Percentiles rank a stretch among this genome's conserved stretches.
Conservation (phyloP, 139 green algal genomes). For the Choricystis sp. region DNA sequence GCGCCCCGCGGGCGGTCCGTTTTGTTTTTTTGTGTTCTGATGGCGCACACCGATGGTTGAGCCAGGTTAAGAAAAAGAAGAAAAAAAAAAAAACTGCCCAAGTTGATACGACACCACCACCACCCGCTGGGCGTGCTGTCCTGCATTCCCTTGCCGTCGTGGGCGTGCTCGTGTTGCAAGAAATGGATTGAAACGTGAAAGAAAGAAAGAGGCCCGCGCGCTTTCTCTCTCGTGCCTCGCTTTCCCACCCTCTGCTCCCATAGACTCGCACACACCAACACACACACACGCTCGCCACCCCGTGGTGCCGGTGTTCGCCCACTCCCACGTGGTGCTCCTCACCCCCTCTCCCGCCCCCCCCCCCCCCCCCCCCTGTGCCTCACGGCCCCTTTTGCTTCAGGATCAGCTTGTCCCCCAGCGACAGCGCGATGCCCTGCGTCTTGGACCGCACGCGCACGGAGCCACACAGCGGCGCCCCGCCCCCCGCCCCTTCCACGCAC, state of each 20-base stretch:
- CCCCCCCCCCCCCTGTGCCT: background rate
- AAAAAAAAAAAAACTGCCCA: no score
- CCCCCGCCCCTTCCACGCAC: slow-evolving; percentile 60
- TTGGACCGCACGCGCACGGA: slow-evolving; percentile 15
- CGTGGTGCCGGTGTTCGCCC: background rate
- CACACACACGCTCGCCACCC: background rate
- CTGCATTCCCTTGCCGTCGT: no score
- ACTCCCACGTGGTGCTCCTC: background rate
- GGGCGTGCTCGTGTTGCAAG: no score
- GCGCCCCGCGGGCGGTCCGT: no score
- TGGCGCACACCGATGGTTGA: no score
- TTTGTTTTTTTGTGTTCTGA: no score
- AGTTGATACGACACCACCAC: no score
- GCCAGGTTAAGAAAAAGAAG: no score
- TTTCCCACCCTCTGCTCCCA: background rate
- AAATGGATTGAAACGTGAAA: no score
- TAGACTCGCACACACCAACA: background rate
- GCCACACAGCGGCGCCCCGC: background rate
- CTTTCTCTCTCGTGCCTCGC: background rate
- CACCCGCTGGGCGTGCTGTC: no score
- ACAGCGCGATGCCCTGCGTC: slow-evolving; percentile 77
- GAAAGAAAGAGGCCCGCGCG: no score
- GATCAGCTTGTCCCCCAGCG: slow-evolving; percentile 96
- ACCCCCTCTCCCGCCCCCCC: background rate
- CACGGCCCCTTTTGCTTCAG: slow-evolving; percentile 75